Base-by-base conservation (phyloP, 371 early-diverging fungal species). In the Mortierella sp. region DNA sequence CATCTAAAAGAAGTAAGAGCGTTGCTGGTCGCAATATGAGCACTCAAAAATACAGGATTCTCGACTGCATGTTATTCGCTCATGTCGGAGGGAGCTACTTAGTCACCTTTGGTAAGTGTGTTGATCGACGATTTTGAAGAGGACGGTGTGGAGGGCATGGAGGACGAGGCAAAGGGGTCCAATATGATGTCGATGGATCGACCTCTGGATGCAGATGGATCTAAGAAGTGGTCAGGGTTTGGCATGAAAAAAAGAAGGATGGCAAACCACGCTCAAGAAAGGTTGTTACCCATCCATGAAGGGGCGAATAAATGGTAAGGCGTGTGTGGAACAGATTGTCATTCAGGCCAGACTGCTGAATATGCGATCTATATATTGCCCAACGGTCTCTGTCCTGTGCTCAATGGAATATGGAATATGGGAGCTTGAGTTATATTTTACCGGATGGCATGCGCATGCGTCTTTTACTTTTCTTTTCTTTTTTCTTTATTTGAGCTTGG, bases 321-420 rank as follows among this genome's bases (percentile, higher is more conserved):
- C n/a, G n/a, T n/a, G n/a, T n/a, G 37, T 34, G 37, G 48, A 48
- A 17, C 2, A 7, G 42, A 51, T 72, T 72, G 57, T 2, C 50
- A 72, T 60, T 61, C 60, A 61, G 61, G 57, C 72, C 32, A 50
- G 56, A 26, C 17, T 30, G 44, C 44, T 6, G 44, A 15, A 44
- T 8, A 8, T 21, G 21, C 8, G 44, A 44, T 44, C 17, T 24
- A 23, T n/a, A 14, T 49, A 24, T 12, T 12, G 27, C 48, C 15
- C 50, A 28, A 43, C 43, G 44, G 23, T 23, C 43, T 27, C 15
- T 30, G 27, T n/a, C n/a, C n/a, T 49, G 42, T 42, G 23, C 61
- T 27, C 28, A 39, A 19, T 63, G 51, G 71, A 64, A 71, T 71
- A 3, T 64, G 71, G 71, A 70, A 63, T 70, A 14, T 21, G n/a